A percentile compares a stretch with the other conserved stretches of the same genome.
Evolutionary conservation across 2,329 filamentous ascomycete species (phyloP).

Genomic region (Talaromyces sp.): DNA sequence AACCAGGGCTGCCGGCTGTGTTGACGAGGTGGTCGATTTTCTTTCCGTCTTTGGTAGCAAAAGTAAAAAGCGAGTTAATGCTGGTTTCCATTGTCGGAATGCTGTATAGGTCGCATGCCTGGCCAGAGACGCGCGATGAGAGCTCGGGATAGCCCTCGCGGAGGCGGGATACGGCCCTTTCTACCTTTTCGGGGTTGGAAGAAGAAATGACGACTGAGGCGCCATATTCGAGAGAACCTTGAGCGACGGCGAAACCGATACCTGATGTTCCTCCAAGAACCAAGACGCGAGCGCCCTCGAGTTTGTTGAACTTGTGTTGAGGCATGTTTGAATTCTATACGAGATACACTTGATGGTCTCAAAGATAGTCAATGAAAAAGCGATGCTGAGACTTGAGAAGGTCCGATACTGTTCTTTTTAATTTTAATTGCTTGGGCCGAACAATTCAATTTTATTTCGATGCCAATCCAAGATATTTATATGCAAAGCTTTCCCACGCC

Average conservation of each 20-base stretch:
- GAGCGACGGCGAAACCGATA: slow-evolving; percentile 50
- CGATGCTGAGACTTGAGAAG: not conserved
- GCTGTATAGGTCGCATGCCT: slow-evolving; percentile 42
- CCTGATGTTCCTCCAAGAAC: slow-evolving; percentile 51
- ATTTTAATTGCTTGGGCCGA: no score
- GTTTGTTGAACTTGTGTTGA: slow-evolving; percentile 32
- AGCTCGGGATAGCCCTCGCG: slow-evolving; percentile 38
- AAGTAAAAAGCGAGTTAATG: slow-evolving; percentile 40
- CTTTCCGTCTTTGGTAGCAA: slow-evolving; percentile 21
- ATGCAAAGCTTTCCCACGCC: not conserved
- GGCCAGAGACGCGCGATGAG: slow-evolving; percentile 34
- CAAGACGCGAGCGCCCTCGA: slow-evolving; percentile 43
- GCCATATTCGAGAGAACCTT: slow-evolving; percentile 48
- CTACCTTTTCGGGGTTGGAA: slow-evolving; percentile 37
- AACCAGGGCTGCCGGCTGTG: slow-evolving; percentile 44
- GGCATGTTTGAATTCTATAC: not conserved
- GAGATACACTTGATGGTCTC: not conserved
- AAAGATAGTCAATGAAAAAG: not conserved
- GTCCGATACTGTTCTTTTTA: not conserved
- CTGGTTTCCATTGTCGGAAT: slow-evolving; percentile 41
- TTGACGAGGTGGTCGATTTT: slow-evolving; percentile 49
- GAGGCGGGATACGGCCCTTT: slow-evolving; percentile 37
- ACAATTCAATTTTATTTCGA: not conserved
- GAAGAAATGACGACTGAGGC: slow-evolving; percentile 47
- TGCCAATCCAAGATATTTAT: not conserved